A percentile compares a stretch with the other conserved stretches of the same genome.
These are phyloP conservation scores for Botrytis squamosa DNA, from an alignment of 2,329 filamentous ascomycete genomes.

Conservation along the genomic window DNA sequence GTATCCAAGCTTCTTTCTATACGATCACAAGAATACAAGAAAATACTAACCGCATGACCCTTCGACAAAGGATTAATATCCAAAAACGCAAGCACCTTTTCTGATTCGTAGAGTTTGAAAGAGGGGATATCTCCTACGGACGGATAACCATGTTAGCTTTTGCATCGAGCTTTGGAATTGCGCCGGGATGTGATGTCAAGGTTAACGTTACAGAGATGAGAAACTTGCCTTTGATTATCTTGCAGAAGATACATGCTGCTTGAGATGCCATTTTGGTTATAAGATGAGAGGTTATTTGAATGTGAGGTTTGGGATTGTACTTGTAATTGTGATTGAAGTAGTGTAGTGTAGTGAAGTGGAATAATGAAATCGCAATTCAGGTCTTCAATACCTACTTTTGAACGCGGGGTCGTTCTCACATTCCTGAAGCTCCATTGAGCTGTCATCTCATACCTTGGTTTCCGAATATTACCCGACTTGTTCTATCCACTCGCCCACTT, in stretches of 20 bases:
- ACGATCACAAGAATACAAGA: not conserved
- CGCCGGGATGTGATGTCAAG: conserved; percentile 23
- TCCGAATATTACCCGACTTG: not conserved
- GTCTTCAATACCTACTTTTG: not conserved
- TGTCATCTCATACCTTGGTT: not conserved
- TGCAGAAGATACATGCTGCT: conserved; percentile 91
- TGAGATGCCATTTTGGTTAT: conserved; percentile 3
- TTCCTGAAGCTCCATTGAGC: conserved; percentile 8
- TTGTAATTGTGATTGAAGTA: too few relatives aligned
- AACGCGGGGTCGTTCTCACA: conserved; percentile 14
- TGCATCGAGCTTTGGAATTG: not conserved
- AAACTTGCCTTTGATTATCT: conserved; percentile 81
- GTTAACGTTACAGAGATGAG: conserved; percentile 2
- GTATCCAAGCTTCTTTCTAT: too few relatives aligned
- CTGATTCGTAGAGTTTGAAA: conserved; percentile 93
- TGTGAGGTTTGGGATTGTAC: not conserved
- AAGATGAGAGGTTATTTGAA: not conserved
- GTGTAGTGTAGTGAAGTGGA: not conserved
- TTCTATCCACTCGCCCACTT: not conserved
- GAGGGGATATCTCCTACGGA: conserved; percentile 84
- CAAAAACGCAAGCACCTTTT: conserved; percentile 91
- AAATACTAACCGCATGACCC: conserved; percentile 75
- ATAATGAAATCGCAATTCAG: not conserved
- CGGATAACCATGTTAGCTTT: conserved; percentile 17
- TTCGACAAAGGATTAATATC: conserved; percentile 88